Conservation (phyloP, 2,329 filamentous ascomycete genomes). For the Pezicula carpinea region DNA sequence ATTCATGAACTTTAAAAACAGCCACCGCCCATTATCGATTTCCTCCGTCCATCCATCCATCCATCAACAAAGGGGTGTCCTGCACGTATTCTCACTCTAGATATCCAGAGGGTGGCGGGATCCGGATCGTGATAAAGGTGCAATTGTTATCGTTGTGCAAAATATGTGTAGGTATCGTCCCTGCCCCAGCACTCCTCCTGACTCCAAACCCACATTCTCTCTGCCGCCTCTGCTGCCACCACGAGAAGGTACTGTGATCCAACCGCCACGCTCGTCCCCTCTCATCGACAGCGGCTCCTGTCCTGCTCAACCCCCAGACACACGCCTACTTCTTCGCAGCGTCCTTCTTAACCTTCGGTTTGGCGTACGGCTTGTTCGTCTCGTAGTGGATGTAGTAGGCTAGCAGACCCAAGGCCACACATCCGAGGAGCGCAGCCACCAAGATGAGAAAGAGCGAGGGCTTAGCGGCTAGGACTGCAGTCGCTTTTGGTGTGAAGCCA, state of each 20-base stretch:
- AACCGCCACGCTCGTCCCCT: not conserved
- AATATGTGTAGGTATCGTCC: slow-evolving; percentile 32
- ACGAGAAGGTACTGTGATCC: not conserved
- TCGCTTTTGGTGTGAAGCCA: slow-evolving; percentile 27
- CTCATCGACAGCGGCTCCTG: not conserved
- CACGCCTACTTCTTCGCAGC: slow-evolving; percentile 15
- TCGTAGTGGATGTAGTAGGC: slow-evolving; percentile 24
- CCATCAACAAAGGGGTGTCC: too few species aligned
- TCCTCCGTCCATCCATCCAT: too few species aligned
- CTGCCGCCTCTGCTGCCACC: too few species aligned
- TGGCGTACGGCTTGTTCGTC: slow-evolving; percentile 25
- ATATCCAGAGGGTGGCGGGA: too few species aligned
- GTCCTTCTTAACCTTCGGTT: slow-evolving; percentile 24
- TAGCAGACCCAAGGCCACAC: slow-evolving; percentile 12
- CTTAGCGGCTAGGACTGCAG: slow-evolving; percentile 23
- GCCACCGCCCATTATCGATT: too few species aligned
- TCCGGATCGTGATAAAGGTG: slow-evolving; percentile 44
- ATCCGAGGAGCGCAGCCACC: slow-evolving; percentile 17
- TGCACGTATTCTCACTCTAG: too few species aligned
- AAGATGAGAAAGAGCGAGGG: slow-evolving; percentile 23
- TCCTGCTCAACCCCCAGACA: not conserved
- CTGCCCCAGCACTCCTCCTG: too few species aligned
- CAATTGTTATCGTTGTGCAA: slow-evolving; percentile 8
- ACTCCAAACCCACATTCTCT: too few species aligned
- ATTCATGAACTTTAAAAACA: too few species aligned